Evolutionary conservation across 306 rosid species (phyloP), one percentile per base, ranked within the genome.

Genomic region (Trichosanthes truncata): DNA sequence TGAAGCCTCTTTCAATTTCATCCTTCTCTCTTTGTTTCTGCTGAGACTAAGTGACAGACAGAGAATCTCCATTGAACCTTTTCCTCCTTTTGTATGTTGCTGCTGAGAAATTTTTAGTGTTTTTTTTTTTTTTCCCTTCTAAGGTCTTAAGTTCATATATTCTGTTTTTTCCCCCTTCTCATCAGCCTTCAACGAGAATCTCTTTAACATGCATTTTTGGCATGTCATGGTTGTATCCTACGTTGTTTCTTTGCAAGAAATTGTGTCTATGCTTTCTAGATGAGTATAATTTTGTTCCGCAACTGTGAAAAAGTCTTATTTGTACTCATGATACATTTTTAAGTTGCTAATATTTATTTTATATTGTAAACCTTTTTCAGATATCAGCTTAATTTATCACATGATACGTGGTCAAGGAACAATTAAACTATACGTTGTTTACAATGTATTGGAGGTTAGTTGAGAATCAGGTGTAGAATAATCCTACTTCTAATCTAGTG

Each of bases 331-430:
- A 68, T 74, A 82, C 36, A n/a, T 80, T 78, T 74, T 74, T 25
- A 7, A 29, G 26, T 61, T 4, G 52, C 77, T 46, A 66, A 79
- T 56, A 45, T 61, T 45, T 77, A 33, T 68, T 69, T 35, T 40
- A 26, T 67, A 77, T 45, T 78, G 33, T 82, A 81, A 74, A 48
- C 15, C 45, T 17, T 74, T 73, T 76, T 75, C 88, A 95, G 97
- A 95, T 84, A 95, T 95, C 90, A 95, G 97, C 87, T 91, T 95
- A 87, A 95, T 95, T 84, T 95, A 95, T 90, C 99, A 95, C 89
- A 95, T 95, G 96, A 95, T 95, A 79, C 97, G 97, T 43, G 97
- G 99, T 87, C 96, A 95, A 87, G 97, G 99, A 85, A 95, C 97
- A 79, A 86, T 95, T 82, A 95, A 95, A 87, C 63, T 95, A 45